Evolutionary conservation across 352 stramenopile species (phyloP).

Genomic region (Phytopythium oedochilum): DNA sequence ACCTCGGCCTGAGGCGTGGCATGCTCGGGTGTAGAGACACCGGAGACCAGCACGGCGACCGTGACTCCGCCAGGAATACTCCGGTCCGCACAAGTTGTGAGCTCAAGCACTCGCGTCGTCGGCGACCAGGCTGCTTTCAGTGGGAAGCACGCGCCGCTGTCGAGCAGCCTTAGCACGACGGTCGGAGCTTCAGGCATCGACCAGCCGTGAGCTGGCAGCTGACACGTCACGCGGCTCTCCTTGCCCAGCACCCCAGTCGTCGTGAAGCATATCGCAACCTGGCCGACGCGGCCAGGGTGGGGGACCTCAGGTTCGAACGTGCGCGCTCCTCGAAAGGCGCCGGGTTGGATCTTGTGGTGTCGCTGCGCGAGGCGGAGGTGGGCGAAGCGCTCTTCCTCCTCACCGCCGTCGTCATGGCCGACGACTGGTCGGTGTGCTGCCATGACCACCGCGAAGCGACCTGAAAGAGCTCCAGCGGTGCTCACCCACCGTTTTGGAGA

Average conservation of each 20-base stretch:
- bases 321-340: slow-evolving; percentile 36
- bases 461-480: too few species aligned
- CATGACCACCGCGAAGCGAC: neutral
- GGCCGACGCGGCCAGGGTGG: slow-evolving; percentile 39
- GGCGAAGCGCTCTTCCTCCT: slow-evolving; percentile 46
- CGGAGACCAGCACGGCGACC: slow-evolving; percentile 43
- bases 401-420: slow-evolving; percentile 8
- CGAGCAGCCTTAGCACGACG: slow-evolving; percentile 28
- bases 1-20: slow-evolving; percentile 42
- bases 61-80: slow-evolving; percentile 29
- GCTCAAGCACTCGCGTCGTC: slow-evolving; percentile 36
- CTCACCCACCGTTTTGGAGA: too few species aligned
- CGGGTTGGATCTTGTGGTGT: slow-evolving; percentile 48
- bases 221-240: slow-evolving; percentile 40
- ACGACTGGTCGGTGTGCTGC: neutral
- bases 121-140: slow-evolving; percentile 29
- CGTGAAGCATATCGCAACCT: slow-evolving; percentile 48
- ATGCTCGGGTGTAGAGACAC: slow-evolving; percentile 46
- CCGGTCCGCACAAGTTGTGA: slow-evolving; percentile 40
- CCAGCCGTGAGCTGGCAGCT: slow-evolving; percentile 60
- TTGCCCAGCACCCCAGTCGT: slow-evolving; percentile 28
- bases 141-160: slow-evolving; percentile 10
- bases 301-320: slow-evolving; percentile 42
- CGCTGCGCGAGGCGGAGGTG: slow-evolving; percentile 69
- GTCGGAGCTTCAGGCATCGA: slow-evolving; percentile 25